Conservation (phyloP, 352 stramenopile species). For the Phytophthora crassamura region DNA sequence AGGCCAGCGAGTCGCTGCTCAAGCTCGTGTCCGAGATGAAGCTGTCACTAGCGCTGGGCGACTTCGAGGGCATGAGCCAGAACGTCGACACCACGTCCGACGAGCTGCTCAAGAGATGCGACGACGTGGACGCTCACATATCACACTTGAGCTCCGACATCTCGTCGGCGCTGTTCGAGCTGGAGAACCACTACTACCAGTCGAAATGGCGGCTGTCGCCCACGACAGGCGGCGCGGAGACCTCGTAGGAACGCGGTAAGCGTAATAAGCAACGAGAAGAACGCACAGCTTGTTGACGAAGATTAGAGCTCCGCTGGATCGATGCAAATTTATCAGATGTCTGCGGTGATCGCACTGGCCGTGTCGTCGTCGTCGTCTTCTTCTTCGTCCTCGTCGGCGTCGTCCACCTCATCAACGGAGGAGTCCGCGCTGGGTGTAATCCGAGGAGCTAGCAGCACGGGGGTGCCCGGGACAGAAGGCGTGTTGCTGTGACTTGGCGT, state of each 20-base stretch:
- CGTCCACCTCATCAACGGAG: conserved; percentile 45
- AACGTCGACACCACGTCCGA: conserved; percentile 78
- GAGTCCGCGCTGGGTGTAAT: conserved; percentile 32
- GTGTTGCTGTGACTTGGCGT: conserved; percentile 22
- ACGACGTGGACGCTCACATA: conserved; percentile 84
- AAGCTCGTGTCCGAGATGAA: conserved; percentile 88
- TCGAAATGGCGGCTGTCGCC: conserved; percentile 74
- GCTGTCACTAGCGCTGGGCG: conserved; percentile 74
- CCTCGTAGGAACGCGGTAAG: conserved; percentile 5
- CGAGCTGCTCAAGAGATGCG: conserved; percentile 77
- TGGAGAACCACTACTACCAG: conserved; percentile 87
- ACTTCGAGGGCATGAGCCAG: conserved; percentile 90
- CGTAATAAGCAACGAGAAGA: conserved; percentile 25
- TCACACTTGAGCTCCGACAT: conserved; percentile 82
- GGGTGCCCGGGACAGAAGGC: conserved; percentile 19
- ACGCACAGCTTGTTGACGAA: background rate
- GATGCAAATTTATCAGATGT: conserved; percentile 32
- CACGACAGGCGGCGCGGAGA: conserved; percentile 20
- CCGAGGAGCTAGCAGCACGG: conserved; percentile 33
- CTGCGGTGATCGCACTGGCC: conserved; percentile 46
- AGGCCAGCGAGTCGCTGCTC: conserved; percentile 82
- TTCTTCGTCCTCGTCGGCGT: conserved; percentile 47
- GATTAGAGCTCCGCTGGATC: conserved; percentile 4
- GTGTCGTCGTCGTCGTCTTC: conserved; percentile 62
- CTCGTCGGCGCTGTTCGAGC: conserved; percentile 79